Conservation (phyloP, 768 basidiomycete species). For the Nidularia pulvinata region DNA sequence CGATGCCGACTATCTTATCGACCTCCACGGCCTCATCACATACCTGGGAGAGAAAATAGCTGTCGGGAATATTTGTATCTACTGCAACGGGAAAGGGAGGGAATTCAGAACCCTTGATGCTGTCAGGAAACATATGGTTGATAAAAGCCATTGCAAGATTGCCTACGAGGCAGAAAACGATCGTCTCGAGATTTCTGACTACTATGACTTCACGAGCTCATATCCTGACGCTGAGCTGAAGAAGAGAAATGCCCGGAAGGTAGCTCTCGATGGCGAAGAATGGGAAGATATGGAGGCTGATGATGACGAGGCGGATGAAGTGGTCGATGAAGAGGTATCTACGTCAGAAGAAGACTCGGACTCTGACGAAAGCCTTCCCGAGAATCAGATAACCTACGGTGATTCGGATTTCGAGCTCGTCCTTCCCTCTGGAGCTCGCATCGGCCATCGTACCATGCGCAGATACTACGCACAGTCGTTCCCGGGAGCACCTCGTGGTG, state of each 20-base stretch:
- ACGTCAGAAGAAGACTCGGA: slow-evolving; percentile 13
- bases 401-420: slow-evolving; percentile 87
- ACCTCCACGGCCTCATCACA: slow-evolving; percentile 76
- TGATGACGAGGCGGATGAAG: slow-evolving; percentile 44
- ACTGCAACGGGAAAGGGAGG: slow-evolving; percentile 79
- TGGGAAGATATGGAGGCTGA: slow-evolving; percentile 38
- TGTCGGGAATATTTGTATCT: slow-evolving; percentile 92
- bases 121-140: slow-evolving; percentile 93
- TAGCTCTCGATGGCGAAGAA: slow-evolving; percentile 16
- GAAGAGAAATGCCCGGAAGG: slow-evolving; percentile 19
- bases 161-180: slow-evolving; percentile 84
- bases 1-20: slow-evolving; percentile 87
- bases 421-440: slow-evolving; percentile 88
- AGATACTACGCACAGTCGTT: slow-evolving; percentile 89
- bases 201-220: slow-evolving; percentile 86
- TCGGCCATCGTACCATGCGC: slow-evolving; percentile 88
- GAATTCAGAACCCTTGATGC: slow-evolving; percentile 88
- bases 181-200: slow-evolving; percentile 87
- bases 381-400: slow-evolving; percentile 68
- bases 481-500: slow-evolving; percentile 35
- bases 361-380: slow-evolving; percentile 39
- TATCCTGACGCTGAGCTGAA: slow-evolving; percentile 55
- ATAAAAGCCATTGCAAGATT: slow-evolving; percentile 97
- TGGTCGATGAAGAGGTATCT: slow-evolving; percentile 34
- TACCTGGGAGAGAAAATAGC: slow-evolving; percentile 95